Conservation (phyloP, 225 moss, liverwort and hornwort species). For the Marchantia paleacea region DNA sequence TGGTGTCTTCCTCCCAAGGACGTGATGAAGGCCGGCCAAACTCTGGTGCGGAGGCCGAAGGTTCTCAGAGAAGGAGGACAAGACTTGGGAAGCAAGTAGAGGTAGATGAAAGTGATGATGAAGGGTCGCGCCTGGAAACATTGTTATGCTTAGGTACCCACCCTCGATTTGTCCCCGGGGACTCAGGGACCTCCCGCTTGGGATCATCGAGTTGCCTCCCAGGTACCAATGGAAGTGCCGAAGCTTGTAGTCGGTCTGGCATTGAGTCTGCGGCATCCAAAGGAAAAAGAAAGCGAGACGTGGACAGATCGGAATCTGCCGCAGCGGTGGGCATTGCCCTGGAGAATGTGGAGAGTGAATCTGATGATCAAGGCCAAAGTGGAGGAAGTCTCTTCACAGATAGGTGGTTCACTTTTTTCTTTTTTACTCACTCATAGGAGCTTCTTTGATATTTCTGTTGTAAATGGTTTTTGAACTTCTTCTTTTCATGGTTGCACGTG, state of each 20-base stretch:
- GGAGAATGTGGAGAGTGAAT: constrained; percentile 8
- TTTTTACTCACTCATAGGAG: not conserved
- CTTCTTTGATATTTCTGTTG: not conserved
- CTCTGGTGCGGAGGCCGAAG: not conserved
- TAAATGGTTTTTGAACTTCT: not conserved
- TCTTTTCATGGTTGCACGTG: not conserved
- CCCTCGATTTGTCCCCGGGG: not conserved
- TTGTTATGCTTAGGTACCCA: constrained; percentile 17
- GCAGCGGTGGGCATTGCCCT: constrained; percentile 19
- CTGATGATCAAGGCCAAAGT: not conserved
- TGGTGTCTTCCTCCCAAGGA: constrained; percentile 10
- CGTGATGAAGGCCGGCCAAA: not conserved
- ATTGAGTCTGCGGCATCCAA: not conserved
- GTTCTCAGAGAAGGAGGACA: constrained; percentile 4
- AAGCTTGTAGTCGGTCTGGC: not conserved
- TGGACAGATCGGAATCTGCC: constrained; percentile 19
- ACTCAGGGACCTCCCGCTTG: constrained; percentile 4
- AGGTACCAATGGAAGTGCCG: not conserved
- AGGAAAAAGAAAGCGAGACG: constrained; percentile 18
- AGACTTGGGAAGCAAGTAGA: constrained; percentile 24
- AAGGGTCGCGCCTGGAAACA: constrained; percentile 13
- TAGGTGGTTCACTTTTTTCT: not conserved
- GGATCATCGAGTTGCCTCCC: constrained; percentile 7
- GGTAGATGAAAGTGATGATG: constrained; percentile 16
- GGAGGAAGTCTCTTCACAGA: not conserved